phyloP scores from a whole-genome alignment of 139 green algal genomes.

The Closterium sp. region DNA sequence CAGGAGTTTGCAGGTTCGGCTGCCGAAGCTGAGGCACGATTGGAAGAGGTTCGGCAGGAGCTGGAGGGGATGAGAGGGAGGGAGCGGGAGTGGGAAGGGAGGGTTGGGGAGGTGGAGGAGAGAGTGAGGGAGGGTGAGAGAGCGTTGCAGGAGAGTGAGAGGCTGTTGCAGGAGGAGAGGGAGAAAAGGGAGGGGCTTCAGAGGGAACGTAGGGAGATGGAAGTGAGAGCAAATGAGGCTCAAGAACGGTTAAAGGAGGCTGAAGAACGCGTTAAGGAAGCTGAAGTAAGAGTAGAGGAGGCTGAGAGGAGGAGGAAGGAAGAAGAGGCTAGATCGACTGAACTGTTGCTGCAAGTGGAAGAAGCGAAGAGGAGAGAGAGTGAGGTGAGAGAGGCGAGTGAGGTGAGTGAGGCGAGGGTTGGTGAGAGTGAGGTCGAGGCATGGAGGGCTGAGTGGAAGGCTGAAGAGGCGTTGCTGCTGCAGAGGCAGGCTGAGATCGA shows the following conservation, averaged over 20 bases:
- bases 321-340: not conserved
- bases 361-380: not conserved
- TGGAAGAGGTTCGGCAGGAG: no score
- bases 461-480: not conserved
- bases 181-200: not conserved
- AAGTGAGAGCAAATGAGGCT: not conserved
- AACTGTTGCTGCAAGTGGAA: not conserved
- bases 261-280: no score
- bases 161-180: not conserved
- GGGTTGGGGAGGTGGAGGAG: not conserved
- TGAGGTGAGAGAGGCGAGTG: not conserved
- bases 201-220: not conserved
- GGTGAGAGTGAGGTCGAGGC: not conserved
- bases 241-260: not conserved
- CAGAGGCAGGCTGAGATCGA: not conserved
- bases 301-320: not conserved
- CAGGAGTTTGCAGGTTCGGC: no score
- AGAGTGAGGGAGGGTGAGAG: not conserved
- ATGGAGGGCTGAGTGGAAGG: constrained; percentile 3
- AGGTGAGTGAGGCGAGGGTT: not conserved
- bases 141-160: not conserved
- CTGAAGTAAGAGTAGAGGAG: not conserved
- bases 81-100: no score
- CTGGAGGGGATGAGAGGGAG: no score
- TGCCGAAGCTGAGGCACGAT: no score